These are phyloP conservation scores for Cyberlindnera veronae DNA, from an alignment of 805 yeast genomes.

Conservation along the genomic window DNA sequence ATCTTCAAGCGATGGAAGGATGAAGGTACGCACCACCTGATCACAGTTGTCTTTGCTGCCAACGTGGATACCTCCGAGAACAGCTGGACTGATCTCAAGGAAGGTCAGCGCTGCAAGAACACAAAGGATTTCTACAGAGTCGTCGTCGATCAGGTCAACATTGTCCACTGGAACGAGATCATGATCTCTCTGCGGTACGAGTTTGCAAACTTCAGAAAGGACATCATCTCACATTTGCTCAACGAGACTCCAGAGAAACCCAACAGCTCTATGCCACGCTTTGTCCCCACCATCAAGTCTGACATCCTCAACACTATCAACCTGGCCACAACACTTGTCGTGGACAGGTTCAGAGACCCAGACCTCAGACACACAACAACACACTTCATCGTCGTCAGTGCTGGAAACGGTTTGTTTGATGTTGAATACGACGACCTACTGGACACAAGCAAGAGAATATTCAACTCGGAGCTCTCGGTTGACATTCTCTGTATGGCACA, in stretches of 20 bases:
- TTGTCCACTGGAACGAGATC: slow-evolving; percentile 84
- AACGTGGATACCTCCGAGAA: slow-evolving; percentile 56
- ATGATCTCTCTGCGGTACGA: slow-evolving; percentile 85
- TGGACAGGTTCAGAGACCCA: slow-evolving; percentile 76
- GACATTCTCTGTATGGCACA: slow-evolving; percentile 86
- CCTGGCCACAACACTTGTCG: slow-evolving; percentile 71
- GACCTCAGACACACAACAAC: slow-evolving; percentile 87
- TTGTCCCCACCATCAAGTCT: slow-evolving; percentile 86
- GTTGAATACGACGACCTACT: slow-evolving; percentile 77
- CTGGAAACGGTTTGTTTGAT: slow-evolving; percentile 92
- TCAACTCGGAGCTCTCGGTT: slow-evolving; percentile 78
- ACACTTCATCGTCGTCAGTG: slow-evolving; percentile 84
- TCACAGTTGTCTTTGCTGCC: slow-evolving; percentile 83
- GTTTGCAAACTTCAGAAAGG: slow-evolving; percentile 76
- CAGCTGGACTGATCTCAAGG: slow-evolving; percentile 55
- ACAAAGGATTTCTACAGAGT: slow-evolving; percentile 83
- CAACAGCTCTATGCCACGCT: slow-evolving; percentile 36
- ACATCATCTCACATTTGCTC: slow-evolving; percentile 50
- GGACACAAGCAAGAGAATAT: slow-evolving; percentile 70
- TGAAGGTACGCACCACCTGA: slow-evolving; percentile 82
- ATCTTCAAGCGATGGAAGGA: slow-evolving; percentile 86
- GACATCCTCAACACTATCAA: slow-evolving; percentile 85
- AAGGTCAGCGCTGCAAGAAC: slow-evolving; percentile 68
- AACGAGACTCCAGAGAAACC: slow-evolving; percentile 22
- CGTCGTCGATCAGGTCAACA: slow-evolving; percentile 91